phyloP scores from a whole-genome alignment of 1,139 yeast species.

The Suhomyces wounanorum region DNA sequence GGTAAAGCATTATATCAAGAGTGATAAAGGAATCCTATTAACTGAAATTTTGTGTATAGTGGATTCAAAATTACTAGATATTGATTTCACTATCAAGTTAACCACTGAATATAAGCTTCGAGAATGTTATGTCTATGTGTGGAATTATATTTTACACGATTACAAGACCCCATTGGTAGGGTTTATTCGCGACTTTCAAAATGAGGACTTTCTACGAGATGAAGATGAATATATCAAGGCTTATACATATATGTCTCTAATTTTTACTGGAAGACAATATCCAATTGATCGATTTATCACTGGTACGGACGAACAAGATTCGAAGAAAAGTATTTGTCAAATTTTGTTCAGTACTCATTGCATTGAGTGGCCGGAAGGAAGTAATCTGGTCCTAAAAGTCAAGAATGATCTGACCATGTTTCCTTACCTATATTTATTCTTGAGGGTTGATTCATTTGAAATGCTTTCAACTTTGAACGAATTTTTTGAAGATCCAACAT shows the following conservation, averaged over 20 bases:
- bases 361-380: conserved; percentile 46
- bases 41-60: conserved; percentile 68
- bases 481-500: conserved; percentile 70
- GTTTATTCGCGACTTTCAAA: conserved; percentile 38
- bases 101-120: conserved; percentile 56
- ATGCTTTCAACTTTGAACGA: conserved; percentile 70
- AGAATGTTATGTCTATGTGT: conserved; percentile 66
- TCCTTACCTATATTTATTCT: conserved; percentile 56
- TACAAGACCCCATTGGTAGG: conserved; percentile 67
- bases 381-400: conserved; percentile 21
- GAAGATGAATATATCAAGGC: conserved; percentile 36
- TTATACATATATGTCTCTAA: conserved; percentile 63
- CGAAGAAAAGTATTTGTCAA: conserved; percentile 52
- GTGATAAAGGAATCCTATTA: conserved; percentile 47
- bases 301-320: conserved; percentile 25
- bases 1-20: conserved; percentile 50
- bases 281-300: conserved; percentile 63
- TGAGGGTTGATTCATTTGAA: conserved; percentile 54
- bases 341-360: conserved; percentile 52
- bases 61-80: conserved; percentile 66
- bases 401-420: conserved; percentile 47
- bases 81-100: conserved; percentile 65
- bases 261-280: conserved; percentile 75
- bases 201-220: background rate
- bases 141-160: conserved; percentile 67